Evolutionary conservation across 169 alveolate species (phyloP).

Genomic region (Plasmodium adleri): DNA sequence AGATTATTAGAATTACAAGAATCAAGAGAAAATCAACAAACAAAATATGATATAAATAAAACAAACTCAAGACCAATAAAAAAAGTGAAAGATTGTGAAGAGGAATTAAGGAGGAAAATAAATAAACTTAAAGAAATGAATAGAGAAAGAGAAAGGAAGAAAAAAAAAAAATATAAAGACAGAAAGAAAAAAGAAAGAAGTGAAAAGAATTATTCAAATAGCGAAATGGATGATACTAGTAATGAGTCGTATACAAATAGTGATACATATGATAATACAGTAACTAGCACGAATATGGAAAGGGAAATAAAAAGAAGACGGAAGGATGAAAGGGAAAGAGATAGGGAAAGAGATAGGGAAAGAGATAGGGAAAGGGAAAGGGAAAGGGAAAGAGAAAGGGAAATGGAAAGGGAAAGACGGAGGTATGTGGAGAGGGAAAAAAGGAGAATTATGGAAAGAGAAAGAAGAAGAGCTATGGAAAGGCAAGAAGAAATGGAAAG

Average conservation of each 20-base stretch:
- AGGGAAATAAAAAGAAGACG: not conserved
- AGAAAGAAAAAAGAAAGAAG: conserved; percentile 9
- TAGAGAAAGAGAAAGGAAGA: conserved; percentile 8
- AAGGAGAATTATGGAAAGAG: not conserved
- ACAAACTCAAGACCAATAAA: not conserved
- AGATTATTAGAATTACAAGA: conserved; percentile 51
- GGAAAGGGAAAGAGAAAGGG: not conserved
- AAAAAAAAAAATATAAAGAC: not conserved
- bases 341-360: conserved; percentile 1
- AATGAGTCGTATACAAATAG: too few relatives aligned
- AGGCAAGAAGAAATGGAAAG: not conserved
- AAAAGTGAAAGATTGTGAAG: not conserved
- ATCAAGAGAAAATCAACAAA: conserved; percentile 12
- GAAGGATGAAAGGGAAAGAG: conserved; percentile 1
- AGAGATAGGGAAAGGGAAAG: not conserved
- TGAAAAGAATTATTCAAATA: not conserved
- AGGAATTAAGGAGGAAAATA: not conserved
- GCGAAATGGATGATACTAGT: too few relatives aligned
- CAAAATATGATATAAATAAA: conserved; percentile 4
- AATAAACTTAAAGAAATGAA: conserved; percentile 4
- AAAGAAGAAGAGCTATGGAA: not conserved
- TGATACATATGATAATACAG: not conserved
- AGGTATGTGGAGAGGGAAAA: not conserved
- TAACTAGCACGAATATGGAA: not conserved
- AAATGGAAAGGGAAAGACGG: not conserved